These are phyloP conservation scores for Scenedesmus sp. DNA, from an alignment of 163 green algal genomes.

Conservation along the genomic window DNA sequence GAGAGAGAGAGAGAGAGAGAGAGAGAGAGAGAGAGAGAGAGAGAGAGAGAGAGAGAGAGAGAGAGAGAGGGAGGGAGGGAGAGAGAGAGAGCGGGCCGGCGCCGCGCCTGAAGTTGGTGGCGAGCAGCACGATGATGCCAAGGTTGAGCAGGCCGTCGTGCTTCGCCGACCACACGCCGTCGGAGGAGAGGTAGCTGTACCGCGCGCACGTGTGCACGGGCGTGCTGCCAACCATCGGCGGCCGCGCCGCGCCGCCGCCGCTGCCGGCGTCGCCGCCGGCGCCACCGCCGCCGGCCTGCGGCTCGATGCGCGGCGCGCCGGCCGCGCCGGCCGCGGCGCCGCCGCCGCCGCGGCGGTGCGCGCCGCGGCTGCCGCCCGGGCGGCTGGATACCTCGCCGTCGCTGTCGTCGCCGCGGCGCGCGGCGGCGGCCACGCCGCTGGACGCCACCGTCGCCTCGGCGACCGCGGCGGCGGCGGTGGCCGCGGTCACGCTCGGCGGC, in stretches of 20 bases:
- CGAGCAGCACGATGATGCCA: slow-evolving; percentile 80
- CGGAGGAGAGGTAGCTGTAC: slow-evolving; percentile 71
- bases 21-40: too few relatives aligned
- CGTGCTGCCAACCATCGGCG: slow-evolving; percentile 52
- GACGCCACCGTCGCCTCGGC: neutral
- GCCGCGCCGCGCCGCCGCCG: slow-evolving; percentile 15
- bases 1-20: too few relatives aligned
- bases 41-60: too few relatives aligned
- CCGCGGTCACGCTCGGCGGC: slow-evolving; percentile 5
- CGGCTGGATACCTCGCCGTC: neutral
- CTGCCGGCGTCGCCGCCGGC: neutral
- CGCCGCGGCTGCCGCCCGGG: neutral
- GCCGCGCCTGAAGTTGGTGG: slow-evolving; percentile 86
- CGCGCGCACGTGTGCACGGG: slow-evolving; percentile 65
- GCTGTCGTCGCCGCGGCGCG: neutral
- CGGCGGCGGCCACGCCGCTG: neutral
- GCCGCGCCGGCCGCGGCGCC: neutral
- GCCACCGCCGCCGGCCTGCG: slow-evolving; percentile 12
- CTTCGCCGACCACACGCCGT: slow-evolving; percentile 71
- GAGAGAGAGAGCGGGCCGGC: too few relatives aligned
- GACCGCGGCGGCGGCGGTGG: slow-evolving; percentile 4
- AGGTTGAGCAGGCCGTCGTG: slow-evolving; percentile 88
- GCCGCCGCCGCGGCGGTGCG: neutral
- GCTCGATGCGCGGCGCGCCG: neutral
- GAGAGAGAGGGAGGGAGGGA: too few relatives aligned